These are phyloP conservation scores for Nigrospora oryzae DNA, from an alignment of 2,329 filamentous ascomycete species.

Conservation along the genomic window DNA sequence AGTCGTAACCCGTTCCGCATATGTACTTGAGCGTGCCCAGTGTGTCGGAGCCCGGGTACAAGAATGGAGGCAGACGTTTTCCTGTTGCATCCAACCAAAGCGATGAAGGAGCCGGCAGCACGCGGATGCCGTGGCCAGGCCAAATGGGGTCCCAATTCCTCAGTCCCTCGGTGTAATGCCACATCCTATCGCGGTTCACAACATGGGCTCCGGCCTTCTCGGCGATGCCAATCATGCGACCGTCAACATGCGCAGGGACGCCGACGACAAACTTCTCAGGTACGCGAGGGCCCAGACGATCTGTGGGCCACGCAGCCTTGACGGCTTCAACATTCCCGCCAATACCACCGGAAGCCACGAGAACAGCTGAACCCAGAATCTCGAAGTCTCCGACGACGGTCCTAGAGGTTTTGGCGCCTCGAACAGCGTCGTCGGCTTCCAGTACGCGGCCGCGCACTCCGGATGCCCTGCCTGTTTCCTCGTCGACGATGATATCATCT, in stretches of 20 bases:
- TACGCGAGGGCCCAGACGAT: slow-evolving; percentile 46
- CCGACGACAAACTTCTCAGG: slow-evolving; percentile 50
- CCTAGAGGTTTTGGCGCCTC: slow-evolving; percentile 45
- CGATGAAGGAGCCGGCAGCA: slow-evolving; percentile 51
- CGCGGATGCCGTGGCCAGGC: slow-evolving; percentile 51
- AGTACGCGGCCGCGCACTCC: slow-evolving; percentile 47
- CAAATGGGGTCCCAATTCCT: slow-evolving; percentile 56
- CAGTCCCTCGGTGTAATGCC: slow-evolving; percentile 58
- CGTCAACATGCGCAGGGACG: slow-evolving; percentile 57
- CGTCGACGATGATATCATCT: slow-evolving; percentile 46
- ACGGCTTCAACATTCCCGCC: slow-evolving; percentile 54
- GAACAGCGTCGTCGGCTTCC: slow-evolving; percentile 35
- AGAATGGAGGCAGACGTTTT: slow-evolving; percentile 45
- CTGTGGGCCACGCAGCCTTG: slow-evolving; percentile 47
- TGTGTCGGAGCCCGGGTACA: slow-evolving; percentile 51
- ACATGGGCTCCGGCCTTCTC: slow-evolving; percentile 42
- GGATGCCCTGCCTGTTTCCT: slow-evolving; percentile 35
- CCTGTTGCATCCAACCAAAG: slow-evolving; percentile 55
- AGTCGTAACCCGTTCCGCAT: slow-evolving; percentile 52
- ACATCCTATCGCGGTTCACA: slow-evolving; percentile 56
- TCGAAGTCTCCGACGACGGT: slow-evolving; percentile 42
- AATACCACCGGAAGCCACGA: slow-evolving; percentile 51
- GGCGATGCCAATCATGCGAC: slow-evolving; percentile 51
- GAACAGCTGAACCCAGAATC: slow-evolving; percentile 40
- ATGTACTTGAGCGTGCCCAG: slow-evolving; percentile 50